Evolutionary conservation across 1,139 yeast genomes (phyloP), one percentile per base, ranked within the genome.

Genomic region (Pichiaceae sp.): DNA sequence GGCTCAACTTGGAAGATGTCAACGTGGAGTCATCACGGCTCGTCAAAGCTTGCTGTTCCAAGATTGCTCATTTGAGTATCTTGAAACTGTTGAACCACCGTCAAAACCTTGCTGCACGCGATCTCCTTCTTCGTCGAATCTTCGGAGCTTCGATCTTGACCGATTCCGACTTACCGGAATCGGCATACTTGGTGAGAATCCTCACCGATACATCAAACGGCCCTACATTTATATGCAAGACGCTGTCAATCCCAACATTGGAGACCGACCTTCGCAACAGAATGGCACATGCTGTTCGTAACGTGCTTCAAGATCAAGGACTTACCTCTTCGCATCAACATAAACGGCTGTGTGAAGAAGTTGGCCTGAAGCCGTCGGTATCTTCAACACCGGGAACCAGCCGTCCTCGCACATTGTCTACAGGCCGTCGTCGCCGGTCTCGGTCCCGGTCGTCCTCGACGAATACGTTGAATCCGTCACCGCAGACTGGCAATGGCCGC

Each of bases 261-360:
- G 68, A 65, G 31, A 49, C 62, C n/a, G 70, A 68, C 34, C 70
- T 78, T 45, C 79, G 78, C 43, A 72, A 69, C 42, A 75, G 70
- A 43, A 70, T 82, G 4, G 61, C 75, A 14, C 64, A 65, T 42
- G 82, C 78, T 55, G 76, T 81, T 25, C 70, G 86, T 43, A 39
- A 72, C 75, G 19, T 21, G 59, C 73, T 27, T 63, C 68, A 48
- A 79, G 81, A 59, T 74, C 81, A 26, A 68, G 87, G 43, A 37
- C 72, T 78, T 6, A 62, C 85, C 38, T 67, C 70, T 38, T 70
- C 71, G 25, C 95, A 85, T 53, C 85, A 84, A 20, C 85, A 86
- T 59, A 84, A 85, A 55, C 76, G 95, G 47, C 66, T 91, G 41
- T 75, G 89, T 75, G 97, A 91, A 48, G 97, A 91, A 57, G 93